phyloP scores from a whole-genome alignment of 257 asterid species.

The Solanum chilense region DNA sequence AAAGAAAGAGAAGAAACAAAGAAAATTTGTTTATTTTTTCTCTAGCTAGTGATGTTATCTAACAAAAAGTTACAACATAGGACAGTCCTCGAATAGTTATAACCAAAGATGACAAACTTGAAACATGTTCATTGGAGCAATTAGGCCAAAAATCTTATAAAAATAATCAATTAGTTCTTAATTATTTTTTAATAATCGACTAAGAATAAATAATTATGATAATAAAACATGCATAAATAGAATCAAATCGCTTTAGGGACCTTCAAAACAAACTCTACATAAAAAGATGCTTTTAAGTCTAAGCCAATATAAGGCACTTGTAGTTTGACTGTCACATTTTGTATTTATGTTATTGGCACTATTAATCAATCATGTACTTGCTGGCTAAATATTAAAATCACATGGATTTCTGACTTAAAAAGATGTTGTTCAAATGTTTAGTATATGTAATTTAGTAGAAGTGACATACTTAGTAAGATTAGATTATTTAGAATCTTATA shows the following conservation, averaged over 20 bases:
- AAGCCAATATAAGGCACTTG: conserved; percentile 4
- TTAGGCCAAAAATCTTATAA: background rate
- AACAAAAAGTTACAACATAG: background rate
- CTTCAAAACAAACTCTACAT: background rate
- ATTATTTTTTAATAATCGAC: background rate
- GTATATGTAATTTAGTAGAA: background rate
- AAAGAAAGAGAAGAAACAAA: background rate
- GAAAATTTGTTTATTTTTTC: background rate
- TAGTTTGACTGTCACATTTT: conserved; percentile 5
- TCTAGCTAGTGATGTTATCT: background rate
- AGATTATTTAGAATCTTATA: background rate
- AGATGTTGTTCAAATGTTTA: background rate
- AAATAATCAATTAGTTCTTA: background rate
- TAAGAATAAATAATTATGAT: background rate
- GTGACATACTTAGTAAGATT: background rate
- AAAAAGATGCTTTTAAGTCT: conserved; percentile 9
- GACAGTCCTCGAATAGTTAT: background rate
- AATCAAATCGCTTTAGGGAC: background rate
- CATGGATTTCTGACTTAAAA: background rate
- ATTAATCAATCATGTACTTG: background rate
- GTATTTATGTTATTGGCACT: conserved; percentile 2
- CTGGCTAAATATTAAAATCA: conserved; percentile 2
- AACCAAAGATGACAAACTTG: background rate
- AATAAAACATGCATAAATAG: background rate
- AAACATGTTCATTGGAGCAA: background rate